Percentiles rank a stretch among this genome's conserved stretches.
Conservation (phyloP, 352 stramenopile genomes). For the Pelagophyceae sp. region DNA sequence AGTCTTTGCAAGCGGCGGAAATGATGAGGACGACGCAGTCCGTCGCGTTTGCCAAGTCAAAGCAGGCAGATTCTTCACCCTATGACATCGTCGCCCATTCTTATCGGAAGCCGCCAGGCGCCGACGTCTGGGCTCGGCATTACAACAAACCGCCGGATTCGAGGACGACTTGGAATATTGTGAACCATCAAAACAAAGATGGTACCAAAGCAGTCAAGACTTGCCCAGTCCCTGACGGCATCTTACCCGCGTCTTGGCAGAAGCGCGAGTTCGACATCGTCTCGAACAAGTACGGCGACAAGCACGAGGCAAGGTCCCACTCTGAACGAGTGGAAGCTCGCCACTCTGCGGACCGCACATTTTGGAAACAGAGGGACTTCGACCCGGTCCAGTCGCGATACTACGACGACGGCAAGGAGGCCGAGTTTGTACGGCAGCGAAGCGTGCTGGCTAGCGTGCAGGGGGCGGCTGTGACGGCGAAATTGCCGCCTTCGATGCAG, state of each 20-base stretch:
- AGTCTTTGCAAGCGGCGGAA: background rate
- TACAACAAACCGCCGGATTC: background rate
- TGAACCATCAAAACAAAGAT: background rate
- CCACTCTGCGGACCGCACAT: constrained; percentile 50
- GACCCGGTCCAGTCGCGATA: constrained; percentile 55
- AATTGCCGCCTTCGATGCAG: constrained; percentile 53
- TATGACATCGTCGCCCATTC: constrained; percentile 13
- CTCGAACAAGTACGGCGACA: constrained; percentile 26
- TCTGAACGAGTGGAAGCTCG: constrained; percentile 44
- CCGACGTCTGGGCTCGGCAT: too few relatives aligned
- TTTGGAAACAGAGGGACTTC: constrained; percentile 55
- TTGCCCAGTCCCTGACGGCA: too few relatives aligned
- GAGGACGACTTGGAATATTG: constrained; percentile 1
- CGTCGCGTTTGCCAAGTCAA: too few relatives aligned
- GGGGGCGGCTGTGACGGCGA: constrained; percentile 44
- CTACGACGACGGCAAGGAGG: constrained; percentile 51
- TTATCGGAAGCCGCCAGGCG: background rate
- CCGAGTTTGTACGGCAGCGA: constrained; percentile 42
- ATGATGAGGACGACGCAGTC: background rate
- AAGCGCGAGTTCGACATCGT: constrained; percentile 28
- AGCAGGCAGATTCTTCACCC: too few relatives aligned
- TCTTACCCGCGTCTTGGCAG: background rate
- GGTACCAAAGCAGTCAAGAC: background rate
- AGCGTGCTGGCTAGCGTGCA: constrained; percentile 44
- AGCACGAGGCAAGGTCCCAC: constrained; percentile 43